Conservation (phyloP, 257 asterid species). For the Verbascum thapsus region DNA sequence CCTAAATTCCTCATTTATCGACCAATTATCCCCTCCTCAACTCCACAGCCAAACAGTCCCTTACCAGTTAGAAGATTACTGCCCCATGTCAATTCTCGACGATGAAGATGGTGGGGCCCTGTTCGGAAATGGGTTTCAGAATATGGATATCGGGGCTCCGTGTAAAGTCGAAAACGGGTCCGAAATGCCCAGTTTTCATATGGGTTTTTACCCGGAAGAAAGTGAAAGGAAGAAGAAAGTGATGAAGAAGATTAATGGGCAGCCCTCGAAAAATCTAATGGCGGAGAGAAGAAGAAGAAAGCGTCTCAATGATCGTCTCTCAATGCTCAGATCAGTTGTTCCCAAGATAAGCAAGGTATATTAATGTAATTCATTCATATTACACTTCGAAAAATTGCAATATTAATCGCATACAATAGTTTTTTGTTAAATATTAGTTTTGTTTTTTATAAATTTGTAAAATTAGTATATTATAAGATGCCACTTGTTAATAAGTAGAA, state of each 20-base stretch:
- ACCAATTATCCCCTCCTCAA: conserved; percentile 44
- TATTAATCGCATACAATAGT: too few relatives aligned
- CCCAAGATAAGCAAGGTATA: conserved; percentile 91
- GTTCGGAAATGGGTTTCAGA: conserved; percentile 23
- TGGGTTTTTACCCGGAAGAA: conserved; percentile 34
- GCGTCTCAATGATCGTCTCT: conserved; percentile 79
- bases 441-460: too few relatives aligned
- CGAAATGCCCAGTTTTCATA: conserved; percentile 34
- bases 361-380: too few relatives aligned
- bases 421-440: too few relatives aligned
- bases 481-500: too few relatives aligned
- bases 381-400: too few relatives aligned
- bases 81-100: conserved; percentile 30
- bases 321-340: conserved; percentile 85
- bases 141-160: conserved; percentile 30
- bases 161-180: conserved; percentile 41
- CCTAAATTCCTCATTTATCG: conserved; percentile 38
- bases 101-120: conserved; percentile 27
- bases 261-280: conserved; percentile 81
- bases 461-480: too few relatives aligned
- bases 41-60: conserved; percentile 36
- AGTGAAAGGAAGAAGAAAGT: conserved; percentile 34
- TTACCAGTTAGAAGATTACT: conserved; percentile 33
- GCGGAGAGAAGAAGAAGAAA: conserved; percentile 87
- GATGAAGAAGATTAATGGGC: conserved; percentile 55